Evolutionary conservation across 345 rosid genomes (phyloP), one percentile per base, ranked within the genome.

Genomic region (Camelina hispida): DNA sequence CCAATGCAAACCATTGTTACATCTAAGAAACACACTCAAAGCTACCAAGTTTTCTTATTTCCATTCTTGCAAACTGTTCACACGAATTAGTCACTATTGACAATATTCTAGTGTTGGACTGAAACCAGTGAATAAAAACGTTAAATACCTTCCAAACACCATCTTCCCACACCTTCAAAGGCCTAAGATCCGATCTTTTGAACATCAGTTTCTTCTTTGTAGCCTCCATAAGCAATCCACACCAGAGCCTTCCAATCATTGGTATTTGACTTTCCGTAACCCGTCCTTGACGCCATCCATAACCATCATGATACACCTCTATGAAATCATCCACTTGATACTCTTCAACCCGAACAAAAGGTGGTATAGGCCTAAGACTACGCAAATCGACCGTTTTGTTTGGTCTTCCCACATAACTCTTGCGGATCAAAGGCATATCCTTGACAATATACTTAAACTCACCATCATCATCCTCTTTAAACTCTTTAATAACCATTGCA

Each of bases 101-200:
- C n/a, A 60, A 60, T 15, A 37, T 18, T 7, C 11, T 42, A 81
- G 76, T 62, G 74, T 64, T 61, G 28, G 10, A 25, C 35, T 13
- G 9, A 56, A 56, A 28, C 20, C 6, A 48, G 30, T 50, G 17
- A 16, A 34, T 34, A 7, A 13, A 48, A 16, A 37, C n/a, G n/a
- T 6, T 30, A 38, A 17, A 9, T 70, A 46, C 74, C 66, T 70
- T 70, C 74, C 74, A 70, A 18, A 59, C 37, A 34, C 66, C 66
- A 17, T 70, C 57, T 58, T 70, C 74, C 76, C 76, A 70, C 72
- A 55, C 86, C 89, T 75, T 73, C 30, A 74, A 81, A 68, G 94
- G 91, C 78, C 91, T 85, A 35, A 87, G 30, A 17, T 83, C 85
- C n/a, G 84, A 68, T 54, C 74, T 79, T 63, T 60, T 37, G 44